These are phyloP conservation scores for Trypanosoma vivax DNA, from an alignment of 208 protist species.

Conservation along the genomic window DNA sequence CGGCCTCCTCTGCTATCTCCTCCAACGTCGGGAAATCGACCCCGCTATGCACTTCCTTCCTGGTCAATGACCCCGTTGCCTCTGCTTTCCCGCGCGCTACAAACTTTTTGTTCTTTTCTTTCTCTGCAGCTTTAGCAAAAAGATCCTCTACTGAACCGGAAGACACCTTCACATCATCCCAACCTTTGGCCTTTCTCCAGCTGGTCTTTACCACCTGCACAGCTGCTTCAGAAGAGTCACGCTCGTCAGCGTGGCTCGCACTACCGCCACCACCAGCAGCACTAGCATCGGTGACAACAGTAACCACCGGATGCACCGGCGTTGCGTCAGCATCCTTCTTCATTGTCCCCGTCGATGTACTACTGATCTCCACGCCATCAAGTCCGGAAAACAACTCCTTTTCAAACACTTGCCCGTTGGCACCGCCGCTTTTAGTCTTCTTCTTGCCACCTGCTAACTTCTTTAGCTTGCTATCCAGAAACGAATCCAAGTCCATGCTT, in stretches of 20 bases:
- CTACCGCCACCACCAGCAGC: background rate
- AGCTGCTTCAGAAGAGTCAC: no score
- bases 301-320: background rate
- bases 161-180: conserved; percentile 28
- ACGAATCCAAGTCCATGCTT: conserved; percentile 53
- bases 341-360: background rate
- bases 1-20: conserved; percentile 26
- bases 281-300: background rate
- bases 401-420: conserved; percentile 26
- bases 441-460: conserved; percentile 47
- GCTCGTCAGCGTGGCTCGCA: conserved; percentile 3
- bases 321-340: background rate
- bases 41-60: conserved; percentile 20
- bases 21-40: conserved; percentile 61
- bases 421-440: conserved; percentile 26
- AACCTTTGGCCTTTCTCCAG: conserved; percentile 43
- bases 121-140: conserved; percentile 2
- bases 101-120: conserved; percentile 49
- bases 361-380: no score
- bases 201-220: conserved; percentile 22
- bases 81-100: conserved; percentile 58
- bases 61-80: conserved; percentile 42
- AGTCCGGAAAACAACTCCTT: conserved; percentile 26
- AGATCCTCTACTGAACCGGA: conserved; percentile 7
- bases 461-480: conserved; percentile 65